Evolutionary conservation across 129 eudicot genomes (phyloP), one percentile per base, ranked within the genome.

Genomic region (Flaveria bidentis): DNA sequence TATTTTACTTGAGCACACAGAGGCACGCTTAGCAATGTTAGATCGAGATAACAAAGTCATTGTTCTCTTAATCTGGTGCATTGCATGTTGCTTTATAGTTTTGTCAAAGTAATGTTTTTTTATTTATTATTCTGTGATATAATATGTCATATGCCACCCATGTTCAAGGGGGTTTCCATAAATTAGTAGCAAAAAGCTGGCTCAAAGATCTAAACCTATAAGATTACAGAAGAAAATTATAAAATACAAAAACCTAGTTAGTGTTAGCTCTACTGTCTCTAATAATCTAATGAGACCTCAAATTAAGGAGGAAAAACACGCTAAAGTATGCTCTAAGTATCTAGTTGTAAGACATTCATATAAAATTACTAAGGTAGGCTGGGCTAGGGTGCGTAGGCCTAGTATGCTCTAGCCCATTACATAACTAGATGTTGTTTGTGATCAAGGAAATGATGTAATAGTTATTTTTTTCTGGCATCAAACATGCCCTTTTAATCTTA

Each of bases 21-120:
- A 51, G 83, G 87, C 87, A 73, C 88, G 46, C 76, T 80, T 77
- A 69, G 71, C 87, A 60, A 86, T 70, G 90, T 75, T 78, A 84
- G 87, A 84, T 86, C 89, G 79, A 55, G 65, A 63, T 75, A 49
- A 63, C 71, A 65, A 64, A 67, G 60, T 39, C 75, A 74, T 76
- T 44, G 39, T 64, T 82, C 69, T 45, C 41, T 51, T 78, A 74
- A 75, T 70, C 33, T 47, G 80, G 79, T 84, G 82, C 88, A 74
- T 33, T 74, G 88, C 78, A 83, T 84, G 79, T 85, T 86, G 90
- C 85, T 81, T 65, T 79, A 63, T 76, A 69, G 80, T 79, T 81
- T 78, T 74, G 83, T 80, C 82, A 72, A 80, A 80, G 76, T 63
- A 68, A 80, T 77, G 41, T 55, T 66, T 9, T 39, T 57, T 80